Base-by-base conservation (phyloP, 176 grass and related monocot genomes). In the Pharus latifolius region DNA sequence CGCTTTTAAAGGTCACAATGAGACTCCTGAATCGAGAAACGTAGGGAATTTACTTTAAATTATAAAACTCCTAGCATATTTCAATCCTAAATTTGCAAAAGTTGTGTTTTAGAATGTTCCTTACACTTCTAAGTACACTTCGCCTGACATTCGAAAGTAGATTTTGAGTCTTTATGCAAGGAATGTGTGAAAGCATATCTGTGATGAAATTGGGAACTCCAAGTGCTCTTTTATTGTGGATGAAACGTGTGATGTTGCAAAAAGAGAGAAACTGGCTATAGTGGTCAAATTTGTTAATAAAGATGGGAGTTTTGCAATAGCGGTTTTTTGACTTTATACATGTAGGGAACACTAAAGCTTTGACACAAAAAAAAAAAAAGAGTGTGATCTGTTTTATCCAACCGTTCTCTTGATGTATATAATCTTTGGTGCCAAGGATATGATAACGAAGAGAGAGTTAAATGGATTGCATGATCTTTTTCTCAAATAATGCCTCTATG, bases 151-250 rank as follows among this genome's bases (percentile, higher is more conserved):
- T 49, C 41, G 69, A 31, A 49, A 82, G 26, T 69, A 82, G 28
- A 75, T 82, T 26, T 20, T 59, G 14, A 29, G 62, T 74, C 41
- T 69, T 75, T 10, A 56, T 44, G 29, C 48, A 17, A 42, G 2
- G 6, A 49, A 70, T 50, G 65, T 62, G 9, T 19, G 41, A 3
- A 47, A 54, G 2, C 16, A n/a, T 48, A 51, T 79, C 50, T 52
- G 9, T 49, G 76, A 75, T 16, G 56, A 82, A 82, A 68, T 82
- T 60, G 70, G 25, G 0, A 4, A 67, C 60, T 28, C 1, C 0
- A 75, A 67, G 12, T 82, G 50, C 43, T 70, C 37, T 45, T 44
- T 63, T 29, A 68, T 77, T 23, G 64, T 83, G 22, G 72, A 77
- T 65, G 24, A 83, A 57, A 73, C 61, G 3, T 61, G 40, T 49